Evolutionary conservation across 2,329 filamentous ascomycete species (phyloP).

Genomic region (Plenodomus biglobosus): DNA sequence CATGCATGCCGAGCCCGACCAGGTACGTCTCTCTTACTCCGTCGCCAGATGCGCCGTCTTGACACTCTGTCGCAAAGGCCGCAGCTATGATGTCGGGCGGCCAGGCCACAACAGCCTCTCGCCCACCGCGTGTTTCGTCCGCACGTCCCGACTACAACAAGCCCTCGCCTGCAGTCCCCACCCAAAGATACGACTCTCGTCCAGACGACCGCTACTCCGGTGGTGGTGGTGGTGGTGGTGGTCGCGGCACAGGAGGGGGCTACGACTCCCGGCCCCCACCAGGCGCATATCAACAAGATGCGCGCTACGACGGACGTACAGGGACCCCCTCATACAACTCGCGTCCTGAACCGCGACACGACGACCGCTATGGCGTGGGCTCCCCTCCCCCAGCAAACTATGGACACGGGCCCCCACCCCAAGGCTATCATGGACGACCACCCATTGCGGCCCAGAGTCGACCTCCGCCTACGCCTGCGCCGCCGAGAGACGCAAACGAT

Average conservation of each 20-base stretch:
- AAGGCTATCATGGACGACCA: conserved; percentile 67
- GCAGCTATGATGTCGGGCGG: conserved; percentile 45
- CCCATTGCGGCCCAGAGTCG: conserved; percentile 49
- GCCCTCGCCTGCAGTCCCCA: conserved; percentile 42
- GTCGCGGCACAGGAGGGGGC: conserved; percentile 17
- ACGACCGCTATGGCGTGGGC: conserved; percentile 44
- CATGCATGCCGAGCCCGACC: conserved; percentile 79
- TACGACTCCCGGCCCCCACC: conserved; percentile 41
- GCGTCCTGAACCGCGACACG: conserved; percentile 31
- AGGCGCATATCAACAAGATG: conserved; percentile 42
- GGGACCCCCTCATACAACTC: neutral
- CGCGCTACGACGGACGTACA: conserved; percentile 28
- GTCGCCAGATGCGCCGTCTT: neutral
- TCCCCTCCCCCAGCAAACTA: conserved; percentile 54
- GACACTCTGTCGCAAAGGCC: conserved; percentile 33
- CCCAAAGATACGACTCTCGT: conserved; percentile 36
- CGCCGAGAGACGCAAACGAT: conserved; percentile 62
- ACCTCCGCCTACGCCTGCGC: conserved; percentile 52
- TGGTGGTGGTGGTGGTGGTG: conserved; percentile 24
- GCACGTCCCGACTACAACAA: conserved; percentile 49
- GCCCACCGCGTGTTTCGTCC: conserved; percentile 40
- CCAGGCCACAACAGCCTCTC: conserved; percentile 14
- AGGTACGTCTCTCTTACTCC: conserved; percentile 51
- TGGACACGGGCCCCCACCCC: conserved; percentile 57
- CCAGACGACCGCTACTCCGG: conserved; percentile 43